Base-by-base conservation (phyloP, 1,284 basidiomycete species). In the Butyriboletus appendiculatus region DNA sequence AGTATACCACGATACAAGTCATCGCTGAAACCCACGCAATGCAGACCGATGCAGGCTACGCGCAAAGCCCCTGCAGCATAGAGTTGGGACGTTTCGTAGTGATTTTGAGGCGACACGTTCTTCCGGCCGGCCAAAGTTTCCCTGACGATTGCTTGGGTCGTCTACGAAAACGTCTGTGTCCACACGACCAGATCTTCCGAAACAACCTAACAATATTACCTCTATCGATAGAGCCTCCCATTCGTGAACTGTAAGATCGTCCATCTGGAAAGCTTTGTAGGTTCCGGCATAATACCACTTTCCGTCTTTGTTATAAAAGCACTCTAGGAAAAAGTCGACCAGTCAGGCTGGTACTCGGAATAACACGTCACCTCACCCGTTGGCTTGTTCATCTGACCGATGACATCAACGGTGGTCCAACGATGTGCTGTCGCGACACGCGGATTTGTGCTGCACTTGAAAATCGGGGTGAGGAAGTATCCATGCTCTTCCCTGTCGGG, bases 281-380 rank as follows among this genome's bases (percentile, higher is more conserved):
- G 81, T 76, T n/a, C 88, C 88, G 15, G 88, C 88, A 56, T 90
- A 90, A 65, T 90, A 90, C 86, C 86, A 90, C 57, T 81, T 81
- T 14, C 85, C 85, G 52, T 88, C 85, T 64, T 83, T 88, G 66
- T 84, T 85, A 61, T 83, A 90, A 67, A 90, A 90, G 59, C 86
- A 90, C 63, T 90, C 88, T 90, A 56, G n/a, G 48, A 26, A n/a
- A 41, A 40, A 37, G 11, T 11, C 20, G 38, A 37, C 18, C 33
- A 8, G 18, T 66, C 44, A 66, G 59, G 15, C 15, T 18, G 24
- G 20, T 9, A n/a, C 20, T 32, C n/a, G 11, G 10, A 33, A 35
- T 5, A 37, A 37, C 16, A 11, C 41, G 14, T 33, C 38, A 33
- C 48, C 72, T 58, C 59, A 82, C 88, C 88, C 49, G 84, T 88